Evolutionary conservation across 2,329 filamentous ascomycete species (phyloP), one percentile per base, ranked within the genome.

Genomic region (Tolypocladium tropicale): DNA sequence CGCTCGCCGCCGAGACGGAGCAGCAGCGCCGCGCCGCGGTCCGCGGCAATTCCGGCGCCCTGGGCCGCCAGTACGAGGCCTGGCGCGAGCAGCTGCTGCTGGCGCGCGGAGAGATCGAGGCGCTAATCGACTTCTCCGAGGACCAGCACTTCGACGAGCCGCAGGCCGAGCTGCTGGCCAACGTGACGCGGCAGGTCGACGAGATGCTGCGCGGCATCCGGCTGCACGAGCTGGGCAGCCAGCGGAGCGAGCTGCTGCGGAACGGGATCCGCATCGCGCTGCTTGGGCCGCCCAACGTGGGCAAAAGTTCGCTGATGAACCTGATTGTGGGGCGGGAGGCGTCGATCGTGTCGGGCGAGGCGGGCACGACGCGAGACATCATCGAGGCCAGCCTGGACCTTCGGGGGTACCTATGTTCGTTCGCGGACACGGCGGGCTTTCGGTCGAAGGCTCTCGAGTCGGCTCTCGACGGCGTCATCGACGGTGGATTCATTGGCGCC

Each of bases 91-190:
- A 84, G 61, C 74, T 99, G 21, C 76, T 97, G 7, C 79, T 87
- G 59, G 92, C 92, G 11, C 83, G 94, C 2, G 94, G 90, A 11
- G 92, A 97, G 72, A 79, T 99, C 41, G 94, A 99, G 72, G 94
- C 94, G 0, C 74, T 99, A 62, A 97, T 99, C 59, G 94, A 99
- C 71, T 99, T 99, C 68, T 88, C 90, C 1, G 94, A 99, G 69
- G 94, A 97, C 65, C 93, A 99, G 72, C 89, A 97, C 73, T 95
- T 99, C 65, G 92, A 97, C 63, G 91, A 96, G 70, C 86, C 89
- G 3, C 88, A 90, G 0, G 74, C 78, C 0, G 81, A 88, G 55
- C 77, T 97, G 25, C 78, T 95, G 49, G 69, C 67, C 0, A 90
- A 85, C 52, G 89, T 96, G 33, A 80, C 83, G 1, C 62, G 61